Base-by-base conservation (phyloP, 495 filamentous ascomycete genomes). In the Talaromyces nanjingensis region DNA sequence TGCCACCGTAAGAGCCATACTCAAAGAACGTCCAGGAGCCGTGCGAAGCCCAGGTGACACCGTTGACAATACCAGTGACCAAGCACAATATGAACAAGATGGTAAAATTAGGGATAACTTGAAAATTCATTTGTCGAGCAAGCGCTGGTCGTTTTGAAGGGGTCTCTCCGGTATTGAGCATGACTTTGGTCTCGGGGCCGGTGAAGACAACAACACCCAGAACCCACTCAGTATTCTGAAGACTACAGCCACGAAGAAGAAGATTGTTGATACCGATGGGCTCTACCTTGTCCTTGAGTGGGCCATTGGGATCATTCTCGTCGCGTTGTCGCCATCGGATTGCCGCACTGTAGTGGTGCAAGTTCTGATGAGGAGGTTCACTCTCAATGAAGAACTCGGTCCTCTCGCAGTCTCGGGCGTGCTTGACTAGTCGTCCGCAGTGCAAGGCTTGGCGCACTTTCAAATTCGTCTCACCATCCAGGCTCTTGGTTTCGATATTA, bases 131-230 rank as follows among this genome's bases (percentile, higher is more conserved):
- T 70, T 97, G 92, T 67, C 89, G 89, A 39, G 91, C 88, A 70
- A 99, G 92, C 56, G 90, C 86, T 52, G 96, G 84, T 65, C 93
- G 88, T 77, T 99, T 99, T 67, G 86, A 96, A 8, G 96, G 96
- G n/a, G 96, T 98, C 55, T 91, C 90, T 61, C 96, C 96, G 11
- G 96, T 89, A 73, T 99, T 99, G 77, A 97, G 88, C 96, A 99
- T 99, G 73, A 98, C 98, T 79, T 98, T 99, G 22, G 96, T 97
- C 69, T 99, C 96, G 68, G 90, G 88, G 45, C 96, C 96, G 25
- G 96, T 99, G 79, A 96, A 99, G 42, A 96, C 79, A 56, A 98
- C 96, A n/a, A 99, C 83, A 63, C 93, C 96, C 29, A 99, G 85
- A 59, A 90, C 83, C 96, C 96, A 99, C 70, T 98, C 91, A 5